Evolutionary conservation across 169 alveolate species (phyloP), one percentile per base, ranked within the genome.

Genomic region (Plasmodium gaboni): DNA sequence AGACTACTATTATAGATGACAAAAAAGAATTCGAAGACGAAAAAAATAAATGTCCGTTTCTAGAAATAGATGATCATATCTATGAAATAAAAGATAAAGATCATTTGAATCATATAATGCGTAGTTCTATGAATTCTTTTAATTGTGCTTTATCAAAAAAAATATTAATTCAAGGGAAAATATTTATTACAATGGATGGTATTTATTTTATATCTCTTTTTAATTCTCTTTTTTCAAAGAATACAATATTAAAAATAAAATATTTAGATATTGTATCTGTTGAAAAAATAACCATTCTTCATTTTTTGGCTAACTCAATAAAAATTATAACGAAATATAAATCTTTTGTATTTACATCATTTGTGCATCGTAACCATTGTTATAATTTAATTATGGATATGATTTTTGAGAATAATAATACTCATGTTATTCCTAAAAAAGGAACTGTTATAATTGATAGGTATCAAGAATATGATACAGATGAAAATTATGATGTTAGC

Each of bases 141-240:
- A 73, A 22, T 64, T 73, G 87, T 13, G 87, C 87, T 22, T 64
- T 73, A 26, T 57, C 38, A 64, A 73, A 73, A 48, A 73, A 32
- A 59, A 73, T 24, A 15, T 22, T 42, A n/a, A 17, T 74, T 0
- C 72, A 74, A 64, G 72, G 65, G 8, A 74, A 74, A n/a, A 60
- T 42, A 2, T 19, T 38, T 19, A 74, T 46, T 22, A 60, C 53
- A 6, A 17, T 17, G 50, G 74, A 60, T 32, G 2, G 67, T 15
- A 38, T 42, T 4, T 44, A 59, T 51, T 74, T 74, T 26, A 74
- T 60, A 51, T 63, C 88, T 53, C 70, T 65, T 7, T 76, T 76
- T 67, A 69, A 76, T 50, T 22, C 64, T 2, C 53, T 76, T 9
- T 51, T 76, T 19, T 63, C 64, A 1, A 76, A 76, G 15, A 26